Evolutionary conservation across 257 asterid genomes (phyloP).

Genomic region (Ajuga chamaepitys): DNA sequence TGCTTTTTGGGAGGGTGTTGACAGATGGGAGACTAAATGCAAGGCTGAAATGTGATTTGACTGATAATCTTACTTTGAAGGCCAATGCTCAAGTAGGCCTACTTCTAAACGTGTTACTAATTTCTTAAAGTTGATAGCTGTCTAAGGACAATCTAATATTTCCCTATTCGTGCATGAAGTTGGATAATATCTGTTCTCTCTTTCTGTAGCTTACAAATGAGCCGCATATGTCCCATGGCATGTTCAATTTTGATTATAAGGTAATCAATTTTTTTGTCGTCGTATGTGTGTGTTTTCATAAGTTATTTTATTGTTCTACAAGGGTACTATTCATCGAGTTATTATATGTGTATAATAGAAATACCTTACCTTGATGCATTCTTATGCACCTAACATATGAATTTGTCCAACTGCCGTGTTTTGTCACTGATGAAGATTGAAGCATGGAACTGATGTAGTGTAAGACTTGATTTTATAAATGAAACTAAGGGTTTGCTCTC

Average conservation of each 20-base stretch:
- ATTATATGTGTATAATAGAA: neutral
- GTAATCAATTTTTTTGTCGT: too few relatives aligned
- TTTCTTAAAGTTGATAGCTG: slow-evolving; percentile 1
- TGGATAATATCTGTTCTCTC: slow-evolving; percentile 4
- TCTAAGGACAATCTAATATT: slow-evolving; percentile 7
- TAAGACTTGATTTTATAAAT: neutral
- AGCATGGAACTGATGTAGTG: neutral
- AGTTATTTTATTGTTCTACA: neutral
- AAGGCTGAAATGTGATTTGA: slow-evolving; percentile 75
- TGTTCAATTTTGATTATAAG: slow-evolving; percentile 93
- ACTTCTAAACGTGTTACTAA: slow-evolving; percentile 1
- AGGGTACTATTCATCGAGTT: neutral
- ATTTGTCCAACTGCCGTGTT: neutral
- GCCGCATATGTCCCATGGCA: slow-evolving; percentile 93
- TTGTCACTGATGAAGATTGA: neutral
- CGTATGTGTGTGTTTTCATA: neutral
- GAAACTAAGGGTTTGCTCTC: slow-evolving; percentile 15
- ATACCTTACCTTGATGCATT: neutral
- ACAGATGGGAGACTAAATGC: slow-evolving; percentile 88
- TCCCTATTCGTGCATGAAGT: slow-evolving; percentile 9
- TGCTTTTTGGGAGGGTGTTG: slow-evolving; percentile 84
- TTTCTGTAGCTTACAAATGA: slow-evolving; percentile 71
- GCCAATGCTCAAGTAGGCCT: slow-evolving; percentile 75
- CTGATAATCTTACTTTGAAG: slow-evolving; percentile 79
- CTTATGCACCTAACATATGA: neutral